Conservation (phyloP, 1,284 basidiomycete species). For the Austroboletus novae-zelandiae region DNA sequence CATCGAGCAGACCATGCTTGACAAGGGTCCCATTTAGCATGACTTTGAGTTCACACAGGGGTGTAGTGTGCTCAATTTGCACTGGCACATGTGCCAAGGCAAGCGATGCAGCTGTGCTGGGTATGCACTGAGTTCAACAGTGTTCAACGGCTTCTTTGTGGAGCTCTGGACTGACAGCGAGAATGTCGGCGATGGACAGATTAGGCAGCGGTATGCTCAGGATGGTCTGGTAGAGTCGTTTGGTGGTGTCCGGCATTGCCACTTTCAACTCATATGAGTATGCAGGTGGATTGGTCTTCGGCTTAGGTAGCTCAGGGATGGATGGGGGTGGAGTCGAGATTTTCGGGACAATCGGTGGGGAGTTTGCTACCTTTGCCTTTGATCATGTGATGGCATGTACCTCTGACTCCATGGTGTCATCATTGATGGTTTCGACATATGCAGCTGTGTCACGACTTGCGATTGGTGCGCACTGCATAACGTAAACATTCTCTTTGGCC, state of each 20-base stretch:
- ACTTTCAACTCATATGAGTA: slow-evolving; percentile 12
- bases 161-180: slow-evolving; percentile 15
- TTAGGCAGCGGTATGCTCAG: slow-evolving; percentile 5
- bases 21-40: not conserved
- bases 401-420: too few species aligned
- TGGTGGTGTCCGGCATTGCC: not conserved
- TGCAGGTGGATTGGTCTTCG: not conserved
- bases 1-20: not conserved
- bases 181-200: slow-evolving; percentile 10
- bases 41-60: not conserved
- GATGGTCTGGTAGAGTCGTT: not conserved
- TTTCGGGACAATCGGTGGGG: too few species aligned
- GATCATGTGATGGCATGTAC: too few species aligned
- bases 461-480: too few species aligned
- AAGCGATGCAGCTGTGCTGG: not conserved
- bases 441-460: too few species aligned
- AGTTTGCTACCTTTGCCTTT: too few species aligned
- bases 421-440: too few species aligned
- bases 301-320: not conserved
- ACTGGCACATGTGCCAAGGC: not conserved
- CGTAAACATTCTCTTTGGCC: too few species aligned
- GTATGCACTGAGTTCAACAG: slow-evolving; percentile 1
- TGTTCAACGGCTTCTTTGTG: slow-evolving; percentile 11
- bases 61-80: slow-evolving; percentile 3
- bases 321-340: not conserved